Evolutionary conservation across 495 filamentous ascomycete genomes (phyloP).

Genomic region (Amorphotheca resinae): DNA sequence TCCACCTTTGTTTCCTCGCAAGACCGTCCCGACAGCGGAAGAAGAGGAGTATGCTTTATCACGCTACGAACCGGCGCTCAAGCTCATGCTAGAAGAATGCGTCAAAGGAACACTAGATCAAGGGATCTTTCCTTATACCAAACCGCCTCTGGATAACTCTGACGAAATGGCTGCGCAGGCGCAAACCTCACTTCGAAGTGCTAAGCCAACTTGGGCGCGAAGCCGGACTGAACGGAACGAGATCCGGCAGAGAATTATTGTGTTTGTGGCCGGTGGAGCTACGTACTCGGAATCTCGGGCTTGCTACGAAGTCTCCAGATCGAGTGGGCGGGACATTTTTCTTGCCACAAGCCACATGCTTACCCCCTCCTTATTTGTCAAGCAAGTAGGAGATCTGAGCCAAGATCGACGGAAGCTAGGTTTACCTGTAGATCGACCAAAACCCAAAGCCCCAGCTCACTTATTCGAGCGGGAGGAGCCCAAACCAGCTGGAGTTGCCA

Average conservation of each 20-base stretch:
- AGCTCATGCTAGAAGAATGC: conserved; percentile 68
- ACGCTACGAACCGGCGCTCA: conserved; percentile 59
- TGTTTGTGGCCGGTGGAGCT: conserved; percentile 93
- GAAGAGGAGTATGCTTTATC: conserved; percentile 53
- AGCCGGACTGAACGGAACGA: conserved; percentile 63
- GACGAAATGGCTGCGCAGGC: conserved; percentile 46
- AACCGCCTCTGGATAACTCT: conserved; percentile 50
- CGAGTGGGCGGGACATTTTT: conserved; percentile 67
- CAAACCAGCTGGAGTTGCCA: conserved; percentile 18
- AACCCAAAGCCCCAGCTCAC: conserved; percentile 70
- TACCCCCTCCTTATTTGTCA: conserved; percentile 63
- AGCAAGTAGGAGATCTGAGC: conserved; percentile 69
- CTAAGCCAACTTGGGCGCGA: conserved; percentile 88
- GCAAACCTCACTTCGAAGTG: conserved; percentile 69
- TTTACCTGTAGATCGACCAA: conserved; percentile 69
- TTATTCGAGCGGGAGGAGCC: conserved; percentile 68
- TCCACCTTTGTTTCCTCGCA: conserved; percentile 55
- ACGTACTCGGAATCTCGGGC: conserved; percentile 80
- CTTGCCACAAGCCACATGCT: conserved; percentile 88
- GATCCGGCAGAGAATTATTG: conserved; percentile 78
- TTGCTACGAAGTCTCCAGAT: conserved; percentile 75
- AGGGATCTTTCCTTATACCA: conserved; percentile 66
- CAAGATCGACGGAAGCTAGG: conserved; percentile 60
- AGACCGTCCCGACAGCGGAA: conserved; percentile 37
- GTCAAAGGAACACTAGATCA: conserved; percentile 53